phyloP scores from a whole-genome alignment of 805 yeast species.

The Vanderwaltozyma yarrowii region DNA sequence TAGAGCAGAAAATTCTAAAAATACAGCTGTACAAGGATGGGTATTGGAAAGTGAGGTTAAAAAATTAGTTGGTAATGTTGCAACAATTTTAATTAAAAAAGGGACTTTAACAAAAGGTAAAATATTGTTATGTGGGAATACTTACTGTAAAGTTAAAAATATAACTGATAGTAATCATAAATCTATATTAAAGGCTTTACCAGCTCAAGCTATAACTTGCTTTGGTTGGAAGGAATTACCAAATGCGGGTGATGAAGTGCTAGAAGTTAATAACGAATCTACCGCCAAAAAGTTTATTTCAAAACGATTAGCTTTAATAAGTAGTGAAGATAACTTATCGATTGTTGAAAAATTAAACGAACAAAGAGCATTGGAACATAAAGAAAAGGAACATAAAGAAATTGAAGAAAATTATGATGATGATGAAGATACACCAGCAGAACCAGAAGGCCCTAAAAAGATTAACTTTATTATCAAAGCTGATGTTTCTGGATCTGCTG shows the following conservation, averaged over 20 bases:
- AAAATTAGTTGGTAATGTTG: constrained; percentile 74
- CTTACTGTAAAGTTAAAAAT: constrained; percentile 75
- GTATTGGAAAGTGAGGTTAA: constrained; percentile 75
- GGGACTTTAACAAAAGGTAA: constrained; percentile 66
- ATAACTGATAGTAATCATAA: constrained; percentile 69
- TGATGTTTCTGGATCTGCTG: constrained; percentile 91
- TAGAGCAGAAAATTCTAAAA: constrained; percentile 40
- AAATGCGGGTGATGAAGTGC: constrained; percentile 75
- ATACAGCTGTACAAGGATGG: constrained; percentile 67
- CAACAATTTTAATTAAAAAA: constrained; percentile 73
- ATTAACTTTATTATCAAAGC: constrained; percentile 69
- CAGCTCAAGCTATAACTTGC: constrained; percentile 83
- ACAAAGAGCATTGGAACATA: constrained; percentile 42
- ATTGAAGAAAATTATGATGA: constrained; percentile 37
- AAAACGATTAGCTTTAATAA: constrained; percentile 52
- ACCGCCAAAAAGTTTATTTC: constrained; percentile 65
- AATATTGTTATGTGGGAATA: constrained; percentile 74
- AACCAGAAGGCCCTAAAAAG: constrained; percentile 17
- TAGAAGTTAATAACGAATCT: constrained; percentile 67
- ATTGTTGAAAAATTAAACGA: constrained; percentile 66
- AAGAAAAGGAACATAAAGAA: constrained; percentile 31
- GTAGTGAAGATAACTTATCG: constrained; percentile 46
- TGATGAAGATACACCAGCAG: constrained; percentile 24
- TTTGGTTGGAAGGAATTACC: constrained; percentile 94
- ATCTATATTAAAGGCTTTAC: constrained; percentile 54